These are phyloP conservation scores for Termitomyces sp. DNA, from an alignment of 768 basidiomycete genomes.

Conservation along the genomic window DNA sequence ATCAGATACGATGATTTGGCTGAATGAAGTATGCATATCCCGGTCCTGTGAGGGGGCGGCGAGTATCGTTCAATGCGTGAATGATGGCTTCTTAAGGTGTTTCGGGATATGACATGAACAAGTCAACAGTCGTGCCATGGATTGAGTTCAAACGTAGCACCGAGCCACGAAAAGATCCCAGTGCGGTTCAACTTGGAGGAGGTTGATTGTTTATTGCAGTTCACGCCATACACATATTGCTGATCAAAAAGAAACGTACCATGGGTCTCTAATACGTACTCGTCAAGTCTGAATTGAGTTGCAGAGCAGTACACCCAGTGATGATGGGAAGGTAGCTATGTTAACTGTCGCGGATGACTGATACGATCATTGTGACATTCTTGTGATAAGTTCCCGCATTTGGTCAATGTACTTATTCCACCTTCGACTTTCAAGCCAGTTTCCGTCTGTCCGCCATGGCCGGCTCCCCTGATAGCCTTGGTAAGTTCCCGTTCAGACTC, in stretches of 20 bases:
- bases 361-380: constrained; percentile 3
- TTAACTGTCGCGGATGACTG: neutral
- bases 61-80: neutral
- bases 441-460: constrained; percentile 31
- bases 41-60: neutral
- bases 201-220: neutral
- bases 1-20: neutral
- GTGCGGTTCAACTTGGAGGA: neutral
- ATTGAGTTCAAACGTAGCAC: no score
- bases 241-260: neutral
- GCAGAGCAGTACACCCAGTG: neutral
- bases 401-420: constrained; percentile 1
- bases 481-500: constrained; percentile 25
- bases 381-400: neutral
- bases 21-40: no score
- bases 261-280: neutral
- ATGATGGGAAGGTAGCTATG: neutral
- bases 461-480: constrained; percentile 32
- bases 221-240: neutral
- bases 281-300: neutral
- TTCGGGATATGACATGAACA: neutral
- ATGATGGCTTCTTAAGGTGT: neutral
- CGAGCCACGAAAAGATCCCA: neutral
- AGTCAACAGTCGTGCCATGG: neutral
- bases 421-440: neutral